Base-by-base conservation (phyloP, 495 filamentous ascomycete species). In the Penicillium ochrochloron region DNA sequence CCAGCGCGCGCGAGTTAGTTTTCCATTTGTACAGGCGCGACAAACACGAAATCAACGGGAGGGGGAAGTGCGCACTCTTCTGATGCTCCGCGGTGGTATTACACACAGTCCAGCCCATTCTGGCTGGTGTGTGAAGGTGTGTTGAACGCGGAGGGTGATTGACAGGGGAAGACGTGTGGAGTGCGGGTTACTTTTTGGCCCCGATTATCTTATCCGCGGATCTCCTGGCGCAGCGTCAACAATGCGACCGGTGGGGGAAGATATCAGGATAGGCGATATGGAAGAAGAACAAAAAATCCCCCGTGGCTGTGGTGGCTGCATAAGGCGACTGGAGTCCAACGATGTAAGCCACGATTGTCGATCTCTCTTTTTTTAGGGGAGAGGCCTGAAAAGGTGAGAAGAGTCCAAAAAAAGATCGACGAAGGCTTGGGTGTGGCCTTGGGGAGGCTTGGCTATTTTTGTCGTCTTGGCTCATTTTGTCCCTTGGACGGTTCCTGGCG, bases 41-140 rank as follows among this genome's bases (percentile, higher is more conserved):
- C 25, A 23, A 42, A 19, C 21, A 21, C 52, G 0, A 55, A 37
- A 35, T 19, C 34, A 33, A 42, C 12, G 23, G 55, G 21, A 57
- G 17, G 54, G 54, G 54, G 48, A 25, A 17, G 1, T 27, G 60
- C 76, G 50, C 75, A 85, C 82, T 82, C 21, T 68, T 76, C 61
- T 76, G 69, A 61, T 79, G 61, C 62, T 85, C 83, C 57, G 73
- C 39, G 19, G 83, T 83, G 3, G 76, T 70, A 73, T 85, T 83
- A 59, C 83, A 85, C 63, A 73, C 68, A 46, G 80, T 78, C 83
- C 82, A 84, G 60, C 73, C 77, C 81, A 83, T 83, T 60, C 60
- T 79, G 58, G 72, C 70, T 70, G 65, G 53, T 19, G 57, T 39
- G 55, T 53, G 61, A 46, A 21, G 19, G 23, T 23, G 29, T 34